phyloP scores from a whole-genome alignment of 2,329 filamentous ascomycete species.

The Clarireedia hainanense region DNA sequence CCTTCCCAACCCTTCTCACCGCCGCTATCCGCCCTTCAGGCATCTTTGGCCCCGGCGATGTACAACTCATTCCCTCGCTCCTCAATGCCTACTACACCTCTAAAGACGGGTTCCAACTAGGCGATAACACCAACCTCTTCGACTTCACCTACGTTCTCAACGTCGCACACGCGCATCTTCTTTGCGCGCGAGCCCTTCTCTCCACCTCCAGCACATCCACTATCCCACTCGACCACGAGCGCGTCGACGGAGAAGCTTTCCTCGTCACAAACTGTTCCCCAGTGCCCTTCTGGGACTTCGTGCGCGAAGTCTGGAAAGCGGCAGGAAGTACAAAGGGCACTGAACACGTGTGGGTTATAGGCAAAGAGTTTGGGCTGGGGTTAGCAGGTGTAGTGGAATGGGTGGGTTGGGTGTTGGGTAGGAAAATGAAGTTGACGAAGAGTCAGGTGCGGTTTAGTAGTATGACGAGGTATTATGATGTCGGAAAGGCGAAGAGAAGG shows the following conservation, averaged over 20 bases:
- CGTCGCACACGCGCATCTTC: conserved; percentile 70
- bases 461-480: conserved; percentile 73
- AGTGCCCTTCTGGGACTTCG: conserved; percentile 86
- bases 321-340: conserved; percentile 42
- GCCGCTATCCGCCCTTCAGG: conserved; percentile 75
- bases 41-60: conserved; percentile 87
- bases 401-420: conserved; percentile 40
- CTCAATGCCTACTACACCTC: conserved; percentile 61
- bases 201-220: conserved; percentile 30
- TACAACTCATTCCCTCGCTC: conserved; percentile 65
- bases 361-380: conserved; percentile 42
- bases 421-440: conserved; percentile 43
- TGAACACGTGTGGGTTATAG: conserved; percentile 47
- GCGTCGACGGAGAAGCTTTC: conserved; percentile 78
- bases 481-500: conserved; percentile 63
- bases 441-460: conserved; percentile 51
- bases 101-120: conserved; percentile 73
- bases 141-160: conserved; percentile 66
- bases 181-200: conserved; percentile 55
- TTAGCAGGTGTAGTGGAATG: conserved; percentile 40
- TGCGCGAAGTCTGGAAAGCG: conserved; percentile 63
- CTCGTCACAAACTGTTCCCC: conserved; percentile 82
- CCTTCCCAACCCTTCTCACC: conserved; percentile 53
- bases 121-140: conserved; percentile 61
- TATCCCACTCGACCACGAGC: conserved; percentile 61